Conservation (phyloP, 2,329 filamentous ascomycete species). For the Fusarium tuaranense region DNA sequence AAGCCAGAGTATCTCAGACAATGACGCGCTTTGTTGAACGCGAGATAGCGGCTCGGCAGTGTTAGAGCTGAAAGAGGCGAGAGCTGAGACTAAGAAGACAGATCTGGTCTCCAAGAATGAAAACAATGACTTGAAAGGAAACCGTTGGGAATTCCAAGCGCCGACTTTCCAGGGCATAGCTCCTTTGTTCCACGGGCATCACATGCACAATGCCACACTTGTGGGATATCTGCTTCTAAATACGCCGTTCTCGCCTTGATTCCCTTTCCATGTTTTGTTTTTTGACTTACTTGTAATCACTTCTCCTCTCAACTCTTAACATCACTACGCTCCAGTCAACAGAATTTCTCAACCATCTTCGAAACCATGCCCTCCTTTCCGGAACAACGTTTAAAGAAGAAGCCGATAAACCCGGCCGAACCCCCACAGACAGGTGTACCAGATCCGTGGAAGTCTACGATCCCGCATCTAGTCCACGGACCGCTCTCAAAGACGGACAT, state of each 20-base stretch:
- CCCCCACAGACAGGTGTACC: not conserved
- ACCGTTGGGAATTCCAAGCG: not conserved
- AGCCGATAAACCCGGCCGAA: not conserved
- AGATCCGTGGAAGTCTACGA: not conserved
- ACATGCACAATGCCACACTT: not conserved
- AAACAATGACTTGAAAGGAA: not conserved
- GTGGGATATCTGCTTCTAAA: not conserved
- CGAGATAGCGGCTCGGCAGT: no score
- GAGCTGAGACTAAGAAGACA: not conserved
- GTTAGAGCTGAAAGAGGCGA: no score
- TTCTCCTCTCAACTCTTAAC: not conserved
- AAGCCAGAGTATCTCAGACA: not conserved
- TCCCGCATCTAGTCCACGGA: not conserved
- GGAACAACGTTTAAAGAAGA: not conserved
- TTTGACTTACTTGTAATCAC: not conserved
- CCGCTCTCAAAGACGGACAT: not conserved
- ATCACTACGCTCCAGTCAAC: not conserved
- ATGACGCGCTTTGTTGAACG: not conserved
- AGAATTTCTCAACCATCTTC: not conserved
- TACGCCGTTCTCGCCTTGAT: not conserved
- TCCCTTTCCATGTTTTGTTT: not conserved
- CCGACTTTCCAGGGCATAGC: not conserved
- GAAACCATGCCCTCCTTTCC: not conserved
- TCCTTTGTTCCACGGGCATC: not conserved
- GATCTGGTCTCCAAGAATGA: not conserved